Base-by-base conservation (phyloP, 306 rosid species). In the Geum urbanum region DNA sequence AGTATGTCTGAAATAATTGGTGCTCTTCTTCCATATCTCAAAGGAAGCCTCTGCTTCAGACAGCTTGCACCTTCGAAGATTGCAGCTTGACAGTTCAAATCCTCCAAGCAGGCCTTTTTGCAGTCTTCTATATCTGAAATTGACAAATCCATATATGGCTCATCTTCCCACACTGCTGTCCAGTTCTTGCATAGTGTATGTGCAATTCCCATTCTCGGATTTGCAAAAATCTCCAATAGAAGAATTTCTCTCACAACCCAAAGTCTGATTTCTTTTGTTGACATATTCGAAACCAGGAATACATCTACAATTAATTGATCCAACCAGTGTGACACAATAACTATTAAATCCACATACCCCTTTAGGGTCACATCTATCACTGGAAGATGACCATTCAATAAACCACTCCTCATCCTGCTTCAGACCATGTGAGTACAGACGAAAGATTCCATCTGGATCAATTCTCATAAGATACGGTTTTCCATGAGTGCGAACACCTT, bases 371-470 rank as follows among this genome's bases (percentile, higher is more conserved):
- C 80, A 76, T 57, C 20, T 52, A 22, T 76, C 4, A 6, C 7
- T 0, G 1, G 54, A 32, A 19, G 63, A 50, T 4, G 32, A 13
- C 79, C 74, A 75, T 58, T 22, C 24, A 14, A 44, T 9, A 1
- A 49, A 50, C 80, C 71, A 63, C 16, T 3, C 32, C 13, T 59
- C 43, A 18, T 20, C 40, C 58, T 7, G 54, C 40, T 22, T 5
- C 46, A 54, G 43, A 48, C 19, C 14, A 53, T 70, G 2, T 0
- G 71, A 78, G 53, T 78, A 59, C 14, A 72, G 27, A 12, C 66
- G 43, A 52, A 72, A 72, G 4, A 72, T 66, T n/a, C 81, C 81
- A 72, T 77, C 81, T 2, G 24, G 16, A 48, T 77, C 76, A 32
- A 77, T 35, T 50, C 69, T 71, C 76, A 66, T 24, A 3, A 71